Percentiles rank a stretch among this genome's conserved stretches.
Conservation (phyloP, 1,284 basidiomycete genomes). For the Ceratorhiza oryzae-sativae region DNA sequence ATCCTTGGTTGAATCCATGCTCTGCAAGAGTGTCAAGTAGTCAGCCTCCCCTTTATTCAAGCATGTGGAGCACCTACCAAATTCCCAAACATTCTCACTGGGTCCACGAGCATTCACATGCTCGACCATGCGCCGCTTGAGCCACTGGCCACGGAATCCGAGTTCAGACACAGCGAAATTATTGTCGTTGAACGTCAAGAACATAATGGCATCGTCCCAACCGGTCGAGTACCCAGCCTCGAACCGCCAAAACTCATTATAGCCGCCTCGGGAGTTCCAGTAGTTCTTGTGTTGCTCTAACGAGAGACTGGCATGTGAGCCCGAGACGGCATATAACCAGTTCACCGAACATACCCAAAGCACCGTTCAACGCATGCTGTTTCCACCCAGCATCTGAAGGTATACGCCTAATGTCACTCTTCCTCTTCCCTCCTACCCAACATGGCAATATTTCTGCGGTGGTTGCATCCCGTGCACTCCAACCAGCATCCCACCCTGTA, state of each 20-base stretch:
- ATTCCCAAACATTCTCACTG: constrained; percentile 65
- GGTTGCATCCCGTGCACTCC: constrained; percentile 77
- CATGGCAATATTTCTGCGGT: constrained; percentile 67
- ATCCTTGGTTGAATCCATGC: constrained; percentile 63
- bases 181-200: constrained; percentile 52
- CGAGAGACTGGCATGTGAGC: not conserved
- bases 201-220: constrained; percentile 74
- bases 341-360: constrained; percentile 54
- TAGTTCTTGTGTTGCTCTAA: constrained; percentile 64
- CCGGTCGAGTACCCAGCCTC: constrained; percentile 68
- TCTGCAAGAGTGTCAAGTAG: constrained; percentile 52
- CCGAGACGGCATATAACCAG: not conserved
- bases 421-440: constrained; percentile 53
- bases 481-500: constrained; percentile 71
- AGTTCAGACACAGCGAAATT: constrained; percentile 57
- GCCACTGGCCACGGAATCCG: constrained; percentile 69
- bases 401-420: constrained; percentile 45
- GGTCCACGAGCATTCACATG: constrained; percentile 55
- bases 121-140: constrained; percentile 57
- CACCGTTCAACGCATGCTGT: constrained; percentile 51
- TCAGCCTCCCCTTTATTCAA: too few relatives aligned
- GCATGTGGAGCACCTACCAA: constrained; percentile 61
- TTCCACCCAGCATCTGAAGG: constrained; percentile 49
- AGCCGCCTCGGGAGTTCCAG: constrained; percentile 61
- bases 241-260: constrained; percentile 71